phyloP scores from a whole-genome alignment of 2,329 filamentous ascomycete species.

The Claviceps sp. region DNA sequence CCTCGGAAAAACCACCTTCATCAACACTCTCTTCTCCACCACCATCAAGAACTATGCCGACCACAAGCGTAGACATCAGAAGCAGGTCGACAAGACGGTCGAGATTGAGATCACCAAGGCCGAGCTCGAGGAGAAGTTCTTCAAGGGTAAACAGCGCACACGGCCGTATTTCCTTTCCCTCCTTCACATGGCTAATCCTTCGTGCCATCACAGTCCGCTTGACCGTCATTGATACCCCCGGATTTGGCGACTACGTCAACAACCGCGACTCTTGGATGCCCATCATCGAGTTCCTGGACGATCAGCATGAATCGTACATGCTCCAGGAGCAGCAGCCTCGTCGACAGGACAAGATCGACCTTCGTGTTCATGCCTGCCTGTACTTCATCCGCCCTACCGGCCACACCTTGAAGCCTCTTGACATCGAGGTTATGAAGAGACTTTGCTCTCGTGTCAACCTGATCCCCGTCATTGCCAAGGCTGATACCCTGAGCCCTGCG shows the following conservation, averaged over 20 bases:
- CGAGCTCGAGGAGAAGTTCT: constrained; percentile 99
- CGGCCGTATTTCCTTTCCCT: neutral
- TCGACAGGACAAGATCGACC: constrained; percentile 96
- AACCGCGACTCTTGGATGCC: constrained; percentile 99
- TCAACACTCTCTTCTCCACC: constrained; percentile 99
- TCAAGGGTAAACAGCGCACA: constrained; percentile 61
- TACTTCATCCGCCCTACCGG: constrained; percentile 99
- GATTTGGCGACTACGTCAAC: constrained; percentile 99
- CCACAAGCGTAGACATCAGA: constrained; percentile 97
- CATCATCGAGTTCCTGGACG: constrained; percentile 98
- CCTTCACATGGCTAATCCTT: neutral
- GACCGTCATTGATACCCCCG: constrained; percentile 97
- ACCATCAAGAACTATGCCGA: constrained; percentile 99
- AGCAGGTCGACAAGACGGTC: constrained; percentile 99
- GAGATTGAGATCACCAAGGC: constrained; percentile 99
- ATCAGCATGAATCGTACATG: constrained; percentile 99
- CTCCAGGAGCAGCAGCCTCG: constrained; percentile 98
- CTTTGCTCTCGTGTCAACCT: constrained; percentile 95
- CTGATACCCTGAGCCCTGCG: constrained; percentile 86
- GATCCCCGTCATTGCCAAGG: constrained; percentile 97
- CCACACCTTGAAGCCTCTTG: constrained; percentile 94
- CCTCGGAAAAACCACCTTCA: constrained; percentile 98
- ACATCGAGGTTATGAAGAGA: constrained; percentile 99
- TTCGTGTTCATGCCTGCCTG: constrained; percentile 93
- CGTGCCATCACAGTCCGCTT: constrained; percentile 57